Evolutionary conservation across 106 monocot species (phyloP), one percentile per base, ranked within the genome.

Genomic region (Dendrobium nobile): DNA sequence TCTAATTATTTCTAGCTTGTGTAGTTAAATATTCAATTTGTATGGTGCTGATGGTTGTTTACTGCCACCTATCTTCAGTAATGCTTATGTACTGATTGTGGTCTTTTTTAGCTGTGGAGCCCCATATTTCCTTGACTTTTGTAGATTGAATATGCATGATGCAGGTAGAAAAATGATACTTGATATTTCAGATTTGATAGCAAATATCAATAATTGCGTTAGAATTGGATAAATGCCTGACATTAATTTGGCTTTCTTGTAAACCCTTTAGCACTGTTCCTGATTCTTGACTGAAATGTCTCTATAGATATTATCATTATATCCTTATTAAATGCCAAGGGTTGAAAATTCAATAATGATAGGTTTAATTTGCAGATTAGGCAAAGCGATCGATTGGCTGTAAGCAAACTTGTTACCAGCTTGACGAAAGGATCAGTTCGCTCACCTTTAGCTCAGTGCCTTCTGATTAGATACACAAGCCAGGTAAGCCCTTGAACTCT

Each of bases 381-480:
- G 28, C 95, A 99, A 87, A 95, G 91, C 90, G 99, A 99, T 73
- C 95, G 99, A 65, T 84, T 99, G 75, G 99, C 99, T 81, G 88
- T 99, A 82, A 95, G 90, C 88, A 99, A 99, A 80, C 87, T 99
- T 43, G 93, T 99, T 42, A 87, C 90, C 42, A 99, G 91, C 84
- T 87, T 95, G 82, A 99, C 95, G 54, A 99, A 83, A 75, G 99
- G 95, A 79, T 85, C 91, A 51, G 93, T 95, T 15, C 91, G 95
- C n/a, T 95, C 95, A 58, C 95, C 99, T 85, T 85, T 99, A 77
- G 99, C 99, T 17, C 95, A 95, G 78, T 99, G 99, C 84, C 95
- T 99, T 67, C 81, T 99, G 44, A 93, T 99, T 78, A 79, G 99
- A 73, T 99, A 99, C 54, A 90, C 93, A 24, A 91, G 91, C 84